Conservation (phyloP, 1,284 basidiomycete genomes). For the Cutaneotrichosporon cutaneum region DNA sequence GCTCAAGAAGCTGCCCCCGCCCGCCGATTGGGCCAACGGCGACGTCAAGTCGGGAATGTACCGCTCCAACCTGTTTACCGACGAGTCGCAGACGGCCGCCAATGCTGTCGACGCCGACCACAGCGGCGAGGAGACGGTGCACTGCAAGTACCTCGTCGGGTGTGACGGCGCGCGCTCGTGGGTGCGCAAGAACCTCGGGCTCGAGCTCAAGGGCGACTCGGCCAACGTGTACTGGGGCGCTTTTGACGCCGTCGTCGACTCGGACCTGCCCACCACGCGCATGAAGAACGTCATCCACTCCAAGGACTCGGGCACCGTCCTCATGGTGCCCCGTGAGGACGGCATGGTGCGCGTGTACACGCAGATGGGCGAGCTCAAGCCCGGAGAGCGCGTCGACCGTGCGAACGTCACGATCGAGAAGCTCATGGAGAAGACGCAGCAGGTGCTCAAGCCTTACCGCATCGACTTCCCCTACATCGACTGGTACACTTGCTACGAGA, state of each 20-base stretch:
- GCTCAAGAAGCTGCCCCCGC: conserved; percentile 28
- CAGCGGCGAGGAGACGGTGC: conserved; percentile 29
- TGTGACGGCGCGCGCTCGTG: conserved; percentile 34
- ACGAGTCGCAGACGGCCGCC: conserved; percentile 30
- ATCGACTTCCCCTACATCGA: conserved; percentile 55
- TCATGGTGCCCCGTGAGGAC: conserved; percentile 44
- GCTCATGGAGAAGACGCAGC: conserved; percentile 63
- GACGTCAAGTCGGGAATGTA: conserved; percentile 34
- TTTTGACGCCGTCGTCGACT: conserved; percentile 36
- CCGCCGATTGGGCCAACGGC: conserved; percentile 23
- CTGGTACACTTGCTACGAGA: conserved; percentile 48
- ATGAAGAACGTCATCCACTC: conserved; percentile 46
- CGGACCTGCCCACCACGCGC: conserved; percentile 28
- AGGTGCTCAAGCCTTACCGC: conserved; percentile 66
- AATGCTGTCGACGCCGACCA: conserved; percentile 52
- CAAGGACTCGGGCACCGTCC: conserved; percentile 35
- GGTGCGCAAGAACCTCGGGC: conserved; percentile 33
- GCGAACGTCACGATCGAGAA: conserved; percentile 57
- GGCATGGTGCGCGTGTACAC: conserved; percentile 37
- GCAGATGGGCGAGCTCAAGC: conserved; percentile 26
- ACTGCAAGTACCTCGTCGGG: conserved; percentile 36
- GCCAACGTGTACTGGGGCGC: conserved; percentile 49
- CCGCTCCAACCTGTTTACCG: conserved; percentile 37
- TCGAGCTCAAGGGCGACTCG: conserved; percentile 45
- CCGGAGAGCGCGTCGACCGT: conserved; percentile 30